Evolutionary conservation across 208 protist species (phyloP).

Genomic region (Trypanosoma platydactyli): DNA sequence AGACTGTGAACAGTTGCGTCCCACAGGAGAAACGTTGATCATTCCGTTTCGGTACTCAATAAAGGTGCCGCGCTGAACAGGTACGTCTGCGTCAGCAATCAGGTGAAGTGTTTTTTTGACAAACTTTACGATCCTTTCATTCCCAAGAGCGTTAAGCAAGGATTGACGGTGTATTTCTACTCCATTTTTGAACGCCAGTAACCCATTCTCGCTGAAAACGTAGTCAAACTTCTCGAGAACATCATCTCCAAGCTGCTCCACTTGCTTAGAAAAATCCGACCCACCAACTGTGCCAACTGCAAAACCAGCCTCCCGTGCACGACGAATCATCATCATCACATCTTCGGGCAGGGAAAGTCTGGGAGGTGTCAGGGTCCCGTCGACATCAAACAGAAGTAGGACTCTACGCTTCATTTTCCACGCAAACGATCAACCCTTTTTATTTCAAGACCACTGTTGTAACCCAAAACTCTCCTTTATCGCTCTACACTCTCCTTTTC

Average conservation of each 20-base stretch:
- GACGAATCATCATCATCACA: conserved; percentile 87
- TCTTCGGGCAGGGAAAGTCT: conserved; percentile 79
- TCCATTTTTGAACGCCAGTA: conserved; percentile 91
- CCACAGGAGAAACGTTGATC: conserved; percentile 99
- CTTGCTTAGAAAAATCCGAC: conserved; percentile 97
- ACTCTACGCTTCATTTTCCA: conserved; percentile 37
- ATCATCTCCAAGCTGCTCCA: conserved; percentile 95
- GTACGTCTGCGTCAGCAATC: conserved; percentile 97
- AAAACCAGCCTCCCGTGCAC: conserved; percentile 85
- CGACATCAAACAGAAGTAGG: conserved; percentile 96
- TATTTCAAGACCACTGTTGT: too few species aligned
- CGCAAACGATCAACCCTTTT: too few species aligned
- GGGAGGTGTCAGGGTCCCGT: conserved; percentile 91
- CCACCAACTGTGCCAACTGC: conserved; percentile 98
- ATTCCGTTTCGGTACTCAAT: conserved; percentile 99
- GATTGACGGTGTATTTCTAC: conserved; percentile 90
- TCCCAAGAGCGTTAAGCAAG: conserved; percentile 91
- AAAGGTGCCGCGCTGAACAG: conserved; percentile 99
- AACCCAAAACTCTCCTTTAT: too few species aligned
- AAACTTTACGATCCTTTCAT: conserved; percentile 94
- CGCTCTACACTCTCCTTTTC: too few species aligned
- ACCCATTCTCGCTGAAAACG: conserved; percentile 99
- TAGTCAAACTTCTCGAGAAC: conserved; percentile 96
- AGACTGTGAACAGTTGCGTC: conserved; percentile 97
- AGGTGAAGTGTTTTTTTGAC: conserved; percentile 95